Evolutionary conservation across 2,329 filamentous ascomycete species (phyloP), one percentile per base, ranked within the genome.

Genomic region (Microdochium paspali): DNA sequence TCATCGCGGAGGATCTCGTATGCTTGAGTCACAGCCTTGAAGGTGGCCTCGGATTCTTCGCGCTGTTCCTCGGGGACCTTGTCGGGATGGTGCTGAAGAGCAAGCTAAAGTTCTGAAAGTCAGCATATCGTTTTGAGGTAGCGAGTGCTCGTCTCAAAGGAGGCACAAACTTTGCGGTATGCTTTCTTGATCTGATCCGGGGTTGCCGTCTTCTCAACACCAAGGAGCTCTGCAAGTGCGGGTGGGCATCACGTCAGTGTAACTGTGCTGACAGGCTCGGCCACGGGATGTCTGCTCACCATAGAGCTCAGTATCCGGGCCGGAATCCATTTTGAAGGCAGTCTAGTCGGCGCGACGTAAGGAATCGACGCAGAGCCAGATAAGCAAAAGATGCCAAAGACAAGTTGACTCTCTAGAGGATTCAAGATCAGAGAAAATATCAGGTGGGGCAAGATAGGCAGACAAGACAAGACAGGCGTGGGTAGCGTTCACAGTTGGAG

Each of bases 1-100:
- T 97, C 91, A 74, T 98, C 91, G 69, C 82, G 85, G 48, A 98
- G 88, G 63, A 98, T 97, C 64, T 98, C 93, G 74, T 98, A 98
- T 57, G 93, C 93, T 70, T 94, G 85, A 50, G 87, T 90, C 49
- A 95, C 84, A 47, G 83, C 74, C 71, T 98, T 98, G 82, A 98
- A 98, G 62, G 84, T 90, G 61, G 83, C 76, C 66, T 97, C 93
- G 51, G 93, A 89, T 56, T 85, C 86, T 62, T 83, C 84, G 56
- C 91, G 85, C 61, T 90, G 82, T 24, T 86, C 82, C 67, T 91
- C 88, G 57, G 90, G 76, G 49, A 95, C 93, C 72, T 98, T 98
- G 71, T 98, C 93, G 44, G 93, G 93, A 62, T 98, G 93, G 62
- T 90, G 87, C 64, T 82, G 80, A 47, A 96, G 77, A 12, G 91